Percentiles rank a stretch among this genome's conserved stretches.
These are phyloP conservation scores for Penicillium freii DNA, from an alignment of 2,329 filamentous ascomycete genomes.

Conservation along the genomic window DNA sequence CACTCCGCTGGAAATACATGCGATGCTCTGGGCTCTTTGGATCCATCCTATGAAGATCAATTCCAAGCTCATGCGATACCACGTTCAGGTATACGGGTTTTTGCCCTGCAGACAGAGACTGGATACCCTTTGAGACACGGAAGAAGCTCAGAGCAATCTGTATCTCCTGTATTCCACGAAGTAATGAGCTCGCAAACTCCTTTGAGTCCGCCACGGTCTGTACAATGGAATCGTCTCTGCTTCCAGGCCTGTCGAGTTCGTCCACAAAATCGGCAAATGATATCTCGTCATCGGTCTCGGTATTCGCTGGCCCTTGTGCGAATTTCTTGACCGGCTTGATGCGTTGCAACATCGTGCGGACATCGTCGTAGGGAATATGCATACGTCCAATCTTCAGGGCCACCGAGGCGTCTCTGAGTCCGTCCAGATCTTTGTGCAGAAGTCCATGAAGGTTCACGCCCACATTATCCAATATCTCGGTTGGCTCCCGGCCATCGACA, in stretches of 20 bases:
- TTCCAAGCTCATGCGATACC: conserved; percentile 92
- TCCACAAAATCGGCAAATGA: conserved; percentile 71
- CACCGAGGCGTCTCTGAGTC: conserved; percentile 84
- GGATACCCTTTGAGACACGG: conserved; percentile 76
- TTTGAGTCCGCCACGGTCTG: conserved; percentile 88
- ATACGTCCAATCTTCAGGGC: conserved; percentile 87
- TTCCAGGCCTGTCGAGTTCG: conserved; percentile 69
- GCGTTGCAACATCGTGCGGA: conserved; percentile 51
- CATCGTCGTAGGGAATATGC: conserved; percentile 86
- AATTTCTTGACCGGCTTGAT: conserved; percentile 37
- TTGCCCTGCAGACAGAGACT: conserved; percentile 63
- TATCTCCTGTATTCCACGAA: conserved; percentile 91
- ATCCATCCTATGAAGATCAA: conserved; percentile 89
- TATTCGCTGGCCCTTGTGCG: conserved; percentile 33
- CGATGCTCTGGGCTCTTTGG: conserved; percentile 90
- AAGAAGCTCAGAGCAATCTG: conserved; percentile 93
- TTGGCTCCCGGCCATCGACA: conserved; percentile 75
- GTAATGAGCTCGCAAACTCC: conserved; percentile 83
- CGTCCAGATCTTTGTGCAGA: conserved; percentile 79
- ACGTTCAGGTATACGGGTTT: conserved; percentile 78
- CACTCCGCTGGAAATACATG: conserved; percentile 94
- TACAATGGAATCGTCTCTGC: conserved; percentile 65
- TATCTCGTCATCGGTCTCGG: conserved; percentile 56
- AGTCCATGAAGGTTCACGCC: conserved; percentile 89
- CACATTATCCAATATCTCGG: conserved; percentile 84